Conservation (phyloP, 805 yeast species). For the Yamadazyma laniorum region DNA sequence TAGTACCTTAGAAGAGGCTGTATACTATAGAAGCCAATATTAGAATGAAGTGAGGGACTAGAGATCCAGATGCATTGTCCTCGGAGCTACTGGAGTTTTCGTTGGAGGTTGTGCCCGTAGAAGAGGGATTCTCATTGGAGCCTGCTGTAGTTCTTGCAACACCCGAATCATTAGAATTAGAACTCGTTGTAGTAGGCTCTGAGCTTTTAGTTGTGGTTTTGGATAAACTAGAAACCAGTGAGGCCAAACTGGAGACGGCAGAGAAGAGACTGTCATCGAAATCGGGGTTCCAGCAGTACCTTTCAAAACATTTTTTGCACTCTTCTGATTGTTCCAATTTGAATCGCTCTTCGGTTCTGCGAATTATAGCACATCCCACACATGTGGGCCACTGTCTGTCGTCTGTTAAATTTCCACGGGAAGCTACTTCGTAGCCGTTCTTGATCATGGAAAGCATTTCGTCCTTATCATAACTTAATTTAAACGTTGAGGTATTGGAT, state of each 20-base stretch:
- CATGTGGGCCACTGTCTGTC: conserved; percentile 72
- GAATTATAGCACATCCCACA: conserved; percentile 78
- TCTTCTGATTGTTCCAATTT: conserved; percentile 60
- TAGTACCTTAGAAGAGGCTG: not conserved
- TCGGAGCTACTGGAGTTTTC: too few species aligned
- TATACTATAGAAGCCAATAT: not conserved
- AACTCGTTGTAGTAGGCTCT: too few species aligned
- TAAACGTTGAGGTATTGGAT: conserved; percentile 71
- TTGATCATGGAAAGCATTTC: conserved; percentile 59
- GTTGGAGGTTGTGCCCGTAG: too few species aligned
- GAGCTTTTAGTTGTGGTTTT: not conserved
- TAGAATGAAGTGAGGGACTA: too few species aligned
- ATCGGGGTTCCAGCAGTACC: conserved; percentile 65
- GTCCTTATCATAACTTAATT: conserved; percentile 56
- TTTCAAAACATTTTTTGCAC: conserved; percentile 67
- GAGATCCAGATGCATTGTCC: too few species aligned
- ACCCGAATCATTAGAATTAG: too few species aligned
- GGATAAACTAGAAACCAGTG: conserved; percentile 1
- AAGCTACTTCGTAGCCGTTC: conserved; percentile 73
- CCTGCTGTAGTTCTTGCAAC: too few species aligned
- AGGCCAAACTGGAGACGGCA: conserved; percentile 3
- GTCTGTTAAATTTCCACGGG: conserved; percentile 62
- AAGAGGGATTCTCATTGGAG: too few species aligned
- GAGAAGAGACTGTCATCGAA: not conserved
- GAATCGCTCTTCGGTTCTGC: conserved; percentile 71